Percentiles rank a stretch among this genome's conserved stretches.
Evolutionary conservation across 805 yeast genomes (phyloP).

Genomic region (Saturnispora bothae): DNA sequence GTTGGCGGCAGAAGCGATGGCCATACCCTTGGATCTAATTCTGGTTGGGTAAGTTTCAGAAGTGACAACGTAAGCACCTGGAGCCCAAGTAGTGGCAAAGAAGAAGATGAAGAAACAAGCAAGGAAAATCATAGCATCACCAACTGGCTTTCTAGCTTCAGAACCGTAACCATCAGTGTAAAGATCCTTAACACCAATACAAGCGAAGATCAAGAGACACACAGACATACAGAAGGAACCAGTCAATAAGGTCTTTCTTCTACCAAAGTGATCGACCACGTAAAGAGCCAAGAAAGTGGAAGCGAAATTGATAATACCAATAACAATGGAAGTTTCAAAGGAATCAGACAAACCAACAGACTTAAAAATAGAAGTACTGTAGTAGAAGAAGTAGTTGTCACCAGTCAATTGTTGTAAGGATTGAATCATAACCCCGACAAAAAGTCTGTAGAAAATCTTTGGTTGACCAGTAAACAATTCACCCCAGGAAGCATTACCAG

Average conservation of each 20-base stretch:
- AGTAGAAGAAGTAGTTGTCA: constrained; percentile 56
- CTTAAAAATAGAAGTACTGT: constrained; percentile 52
- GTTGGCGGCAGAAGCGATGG: constrained; percentile 53
- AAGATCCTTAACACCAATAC: constrained; percentile 45
- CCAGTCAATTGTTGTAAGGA: constrained; percentile 54
- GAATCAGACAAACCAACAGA: constrained; percentile 49
- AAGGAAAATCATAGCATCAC: constrained; percentile 52
- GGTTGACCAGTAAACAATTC: constrained; percentile 58
- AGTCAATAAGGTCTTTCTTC: constrained; percentile 37
- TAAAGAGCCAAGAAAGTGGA: constrained; percentile 44
- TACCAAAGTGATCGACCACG: constrained; percentile 44
- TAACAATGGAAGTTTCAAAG: constrained; percentile 46
- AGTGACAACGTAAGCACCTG: constrained; percentile 54
- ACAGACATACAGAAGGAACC: constrained; percentile 46
- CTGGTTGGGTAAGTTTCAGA: constrained; percentile 62
- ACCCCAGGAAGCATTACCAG: constrained; percentile 57
- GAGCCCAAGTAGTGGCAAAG: constrained; percentile 73
- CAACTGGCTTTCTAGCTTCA: constrained; percentile 39
- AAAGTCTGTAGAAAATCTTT: constrained; percentile 43
- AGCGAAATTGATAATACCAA: constrained; percentile 47
- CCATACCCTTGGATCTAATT: constrained; percentile 53
- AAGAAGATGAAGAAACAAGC: constrained; percentile 55
- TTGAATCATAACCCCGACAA: constrained; percentile 52
- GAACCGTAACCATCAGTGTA: constrained; percentile 31
- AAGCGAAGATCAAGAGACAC: constrained; percentile 50